Evolutionary conservation across 1,284 basidiomycete species (phyloP).

Genomic region (Mycosarcoma maydis): DNA sequence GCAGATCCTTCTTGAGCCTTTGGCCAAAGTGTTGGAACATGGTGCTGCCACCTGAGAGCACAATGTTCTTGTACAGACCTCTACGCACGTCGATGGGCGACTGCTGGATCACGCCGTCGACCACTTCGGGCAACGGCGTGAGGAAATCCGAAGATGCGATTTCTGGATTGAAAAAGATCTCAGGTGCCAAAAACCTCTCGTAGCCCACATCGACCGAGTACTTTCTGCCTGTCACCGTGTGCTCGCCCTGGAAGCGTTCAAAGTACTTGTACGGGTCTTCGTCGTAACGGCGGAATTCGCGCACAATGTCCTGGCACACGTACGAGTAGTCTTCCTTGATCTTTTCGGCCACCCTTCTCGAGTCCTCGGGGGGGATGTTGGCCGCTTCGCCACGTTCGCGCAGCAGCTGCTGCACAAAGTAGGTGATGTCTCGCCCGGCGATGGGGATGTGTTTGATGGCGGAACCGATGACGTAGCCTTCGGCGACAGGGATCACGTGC

Average conservation of each 20-base stretch:
- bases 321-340: conserved; percentile 98
- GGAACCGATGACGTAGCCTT: conserved; percentile 98
- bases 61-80: conserved; percentile 97
- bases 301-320: conserved; percentile 98
- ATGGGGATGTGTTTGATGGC: conserved; percentile 99
- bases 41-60: conserved; percentile 91
- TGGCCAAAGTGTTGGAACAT: conserved; percentile 99
- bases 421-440: conserved; percentile 95
- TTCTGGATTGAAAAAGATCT: conserved; percentile 99
- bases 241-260: conserved; percentile 90
- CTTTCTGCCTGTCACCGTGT: conserved; percentile 90
- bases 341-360: conserved; percentile 87
- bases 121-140: conserved; percentile 94
- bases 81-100: conserved; percentile 95
- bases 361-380: conserved; percentile 94
- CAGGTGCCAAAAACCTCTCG: conserved; percentile 97
- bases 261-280: conserved; percentile 96
- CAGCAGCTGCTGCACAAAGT: conserved; percentile 95
- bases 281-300: conserved; percentile 98
- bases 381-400: conserved; percentile 93
- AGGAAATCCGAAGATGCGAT: conserved; percentile 98
- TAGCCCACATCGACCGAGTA: conserved; percentile 94
- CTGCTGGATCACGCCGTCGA: conserved; percentile 93
- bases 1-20: conserved; percentile 92
- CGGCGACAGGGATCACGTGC: conserved; percentile 91